Conservation (phyloP, 208 protist genomes). For the Angomonas ambiguus region DNA sequence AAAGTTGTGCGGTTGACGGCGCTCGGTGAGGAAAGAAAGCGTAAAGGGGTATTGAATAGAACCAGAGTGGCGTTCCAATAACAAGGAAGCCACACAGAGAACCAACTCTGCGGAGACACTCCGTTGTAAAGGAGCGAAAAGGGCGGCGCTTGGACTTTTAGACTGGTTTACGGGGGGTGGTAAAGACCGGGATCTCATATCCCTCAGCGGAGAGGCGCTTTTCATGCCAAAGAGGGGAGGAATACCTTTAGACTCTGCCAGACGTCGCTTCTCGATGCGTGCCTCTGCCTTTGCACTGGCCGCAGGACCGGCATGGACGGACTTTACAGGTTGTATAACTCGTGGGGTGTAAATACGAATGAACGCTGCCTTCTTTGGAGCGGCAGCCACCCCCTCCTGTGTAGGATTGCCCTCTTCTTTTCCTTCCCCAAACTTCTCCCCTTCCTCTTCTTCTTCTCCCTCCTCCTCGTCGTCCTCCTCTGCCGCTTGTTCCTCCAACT, state of each 20-base stretch:
- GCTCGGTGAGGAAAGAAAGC: constrained; percentile 44
- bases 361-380: background rate
- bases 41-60: constrained; percentile 52
- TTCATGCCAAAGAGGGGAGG: background rate
- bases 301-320: background rate
- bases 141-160: background rate
- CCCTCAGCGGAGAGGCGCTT: background rate
- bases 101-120: constrained; percentile 52
- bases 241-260: background rate
- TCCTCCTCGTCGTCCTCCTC: background rate
- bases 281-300: background rate
- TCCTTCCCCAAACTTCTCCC: background rate
- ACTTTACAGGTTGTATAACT: background rate
- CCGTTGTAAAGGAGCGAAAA: constrained; percentile 3
- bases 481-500: background rate
- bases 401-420: constrained; percentile 9
- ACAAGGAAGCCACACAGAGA: constrained; percentile 39
- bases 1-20: constrained; percentile 21
- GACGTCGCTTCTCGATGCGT: background rate
- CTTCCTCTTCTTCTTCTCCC: background rate
- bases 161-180: background rate
- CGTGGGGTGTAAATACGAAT: background rate
- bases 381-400: constrained; percentile 1
- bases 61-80: constrained; percentile 50
- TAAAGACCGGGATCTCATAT: background rate